phyloP scores from a whole-genome alignment of 352 stramenopile species.

The Pythium grandisporangium region DNA sequence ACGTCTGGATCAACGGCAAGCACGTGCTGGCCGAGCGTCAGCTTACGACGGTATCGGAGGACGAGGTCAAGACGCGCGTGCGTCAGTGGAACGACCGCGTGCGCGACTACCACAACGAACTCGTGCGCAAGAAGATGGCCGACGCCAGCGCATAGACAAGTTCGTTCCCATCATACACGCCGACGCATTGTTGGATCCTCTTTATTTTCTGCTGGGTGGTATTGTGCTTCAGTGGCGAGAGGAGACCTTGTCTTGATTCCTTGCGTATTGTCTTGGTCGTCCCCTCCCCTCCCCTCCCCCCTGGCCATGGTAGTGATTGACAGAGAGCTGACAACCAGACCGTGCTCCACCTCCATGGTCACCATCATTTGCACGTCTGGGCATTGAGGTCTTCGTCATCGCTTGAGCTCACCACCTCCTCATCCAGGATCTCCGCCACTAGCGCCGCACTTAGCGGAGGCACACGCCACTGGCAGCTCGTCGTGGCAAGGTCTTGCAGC shows the following conservation, averaged over 20 bases:
- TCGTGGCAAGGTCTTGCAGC: too few species aligned
- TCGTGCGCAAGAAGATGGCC: slow-evolving; percentile 30
- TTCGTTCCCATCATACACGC: too few species aligned
- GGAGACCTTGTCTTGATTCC: slow-evolving; percentile 3
- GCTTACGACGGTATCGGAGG: slow-evolving; percentile 68
- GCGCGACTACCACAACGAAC: slow-evolving; percentile 36
- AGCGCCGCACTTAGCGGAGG: neutral
- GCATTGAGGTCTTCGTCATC: neutral
- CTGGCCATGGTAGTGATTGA: too few species aligned
- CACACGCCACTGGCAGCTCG: too few species aligned
- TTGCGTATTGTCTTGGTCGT: slow-evolving; percentile 2
- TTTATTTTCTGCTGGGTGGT: too few species aligned
- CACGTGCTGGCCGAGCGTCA: slow-evolving; percentile 54
- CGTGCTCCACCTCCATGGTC: too few species aligned
- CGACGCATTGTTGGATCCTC: too few species aligned
- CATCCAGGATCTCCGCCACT: neutral
- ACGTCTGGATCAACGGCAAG: slow-evolving; percentile 87
- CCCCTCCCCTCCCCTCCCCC: too few species aligned
- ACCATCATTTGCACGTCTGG: too few species aligned
- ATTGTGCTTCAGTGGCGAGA: too few species aligned
- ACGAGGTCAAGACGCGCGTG: slow-evolving; percentile 47
- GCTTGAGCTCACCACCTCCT: neutral
- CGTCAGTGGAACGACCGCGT: slow-evolving; percentile 52
- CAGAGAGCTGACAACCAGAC: too few species aligned
- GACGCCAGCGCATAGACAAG: neutral